phyloP scores from a whole-genome alignment of 2,329 filamentous ascomycete genomes.

The Herpotrichia juniperi region DNA sequence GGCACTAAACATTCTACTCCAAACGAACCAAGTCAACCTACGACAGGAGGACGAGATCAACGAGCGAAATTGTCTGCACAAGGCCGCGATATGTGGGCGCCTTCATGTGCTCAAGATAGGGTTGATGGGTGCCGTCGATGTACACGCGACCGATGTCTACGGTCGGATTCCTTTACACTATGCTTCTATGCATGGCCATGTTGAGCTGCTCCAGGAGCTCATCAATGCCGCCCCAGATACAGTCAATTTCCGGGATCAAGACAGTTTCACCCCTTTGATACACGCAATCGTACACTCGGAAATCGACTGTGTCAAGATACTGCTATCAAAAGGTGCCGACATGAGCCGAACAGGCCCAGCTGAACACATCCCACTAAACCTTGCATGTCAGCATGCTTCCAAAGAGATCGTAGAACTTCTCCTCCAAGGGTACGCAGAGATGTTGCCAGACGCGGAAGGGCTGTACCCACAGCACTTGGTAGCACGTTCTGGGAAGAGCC shows the following conservation, averaged over 20 bases:
- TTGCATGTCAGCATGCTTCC: slow-evolving; percentile 93
- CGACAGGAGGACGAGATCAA: slow-evolving; percentile 97
- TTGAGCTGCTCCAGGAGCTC: slow-evolving; percentile 80
- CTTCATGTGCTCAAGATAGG: slow-evolving; percentile 77
- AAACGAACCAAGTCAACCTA: slow-evolving; percentile 85
- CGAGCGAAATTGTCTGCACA: slow-evolving; percentile 93
- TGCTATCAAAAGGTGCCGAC: slow-evolving; percentile 79
- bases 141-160: slow-evolving; percentile 87
- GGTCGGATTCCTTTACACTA: slow-evolving; percentile 93
- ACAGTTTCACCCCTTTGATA: slow-evolving; percentile 95
- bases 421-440: slow-evolving; percentile 76
- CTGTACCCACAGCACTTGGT: slow-evolving; percentile 97
- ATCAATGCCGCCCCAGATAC: slow-evolving; percentile 73
- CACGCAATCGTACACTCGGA: slow-evolving; percentile 92
- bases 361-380: slow-evolving; percentile 91
- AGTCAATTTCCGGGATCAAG: slow-evolving; percentile 88
- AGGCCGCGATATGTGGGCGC: slow-evolving; percentile 94
- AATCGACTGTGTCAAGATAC: slow-evolving; percentile 76
- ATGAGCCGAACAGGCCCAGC: slow-evolving; percentile 85
- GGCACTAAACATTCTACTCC: slow-evolving; percentile 76
- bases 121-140: slow-evolving; percentile 75
- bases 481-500: slow-evolving; percentile 82
- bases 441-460: slow-evolving; percentile 94
- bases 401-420: slow-evolving; percentile 83
- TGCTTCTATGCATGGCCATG: slow-evolving; percentile 89